Base-by-base conservation (phyloP, 306 rosid genomes). In the Lotus japonicus region DNA sequence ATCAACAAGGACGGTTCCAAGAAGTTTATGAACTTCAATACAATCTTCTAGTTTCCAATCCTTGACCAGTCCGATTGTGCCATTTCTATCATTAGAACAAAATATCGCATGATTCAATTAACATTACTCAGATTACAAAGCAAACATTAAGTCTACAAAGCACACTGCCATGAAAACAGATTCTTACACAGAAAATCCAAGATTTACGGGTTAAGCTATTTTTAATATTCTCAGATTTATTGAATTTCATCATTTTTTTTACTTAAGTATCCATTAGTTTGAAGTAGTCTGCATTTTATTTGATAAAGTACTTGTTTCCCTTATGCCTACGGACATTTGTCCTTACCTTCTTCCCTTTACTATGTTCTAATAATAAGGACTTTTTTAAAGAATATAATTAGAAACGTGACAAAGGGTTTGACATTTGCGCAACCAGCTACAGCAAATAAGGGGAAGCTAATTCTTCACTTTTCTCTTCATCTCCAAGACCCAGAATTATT, bases 1-100 rank as follows among this genome's bases (percentile, higher is more conserved):
- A 52, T 90, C 99, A 58, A 17, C 73, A 70, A 88, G 82, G 36
- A 78, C 83, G 0, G 89, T 81, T 77, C 74, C 88, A 43, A 95
- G 95, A 71, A 95, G 95, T 69, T 81, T 90, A 77, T 87, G 92
- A 66, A 95, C 88, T 38, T 84, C 79, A 69, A 88, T 74, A 71
- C 88, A 90, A 68, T 95, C 99, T 72, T 78, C 77, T 41, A 95
- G 92, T 68, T 67, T 85, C 99, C 99, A 90, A 73, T 84, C 84
- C 63, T 61, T 42, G 55, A 90, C 57, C 7, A 79, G 87, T 82
- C 96, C 96, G 50, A 84, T 80, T 67, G 87, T 88, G 68, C 89
- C 99, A 81, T 82, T 85, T 45, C 96, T 94, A 44, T 54, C 12
- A 66, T 54, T 13, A 66, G 36, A 38, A 70, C n/a, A 73, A 44